Percentiles rank a stretch among this genome's conserved stretches.
Conservation (phyloP, 768 basidiomycete genomes). For the Leccinum arenicola region DNA sequence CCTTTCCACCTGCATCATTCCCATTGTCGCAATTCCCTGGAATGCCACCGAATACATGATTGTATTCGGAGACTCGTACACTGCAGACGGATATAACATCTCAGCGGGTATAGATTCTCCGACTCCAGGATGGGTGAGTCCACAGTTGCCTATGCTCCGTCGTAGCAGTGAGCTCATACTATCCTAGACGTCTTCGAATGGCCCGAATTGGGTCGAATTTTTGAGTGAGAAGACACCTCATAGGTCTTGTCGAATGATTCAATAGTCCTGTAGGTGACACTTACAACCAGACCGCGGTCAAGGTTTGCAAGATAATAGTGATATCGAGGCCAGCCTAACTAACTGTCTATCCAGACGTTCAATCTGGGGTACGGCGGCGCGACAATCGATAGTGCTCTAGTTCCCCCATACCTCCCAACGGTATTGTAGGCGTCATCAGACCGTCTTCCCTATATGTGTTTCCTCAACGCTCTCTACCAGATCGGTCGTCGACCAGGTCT, state of each 20-base stretch:
- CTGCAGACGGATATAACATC: conserved; percentile 56
- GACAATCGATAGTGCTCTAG: conserved; percentile 58
- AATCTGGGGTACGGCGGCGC: conserved; percentile 69
- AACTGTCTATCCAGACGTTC: conserved; percentile 42
- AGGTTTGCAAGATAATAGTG: conserved; percentile 29
- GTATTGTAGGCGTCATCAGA: conserved; percentile 44
- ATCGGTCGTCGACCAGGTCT: conserved; percentile 53
- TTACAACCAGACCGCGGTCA: conserved; percentile 54
- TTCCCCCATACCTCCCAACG: conserved; percentile 48
- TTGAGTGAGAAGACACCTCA: conserved; percentile 37
- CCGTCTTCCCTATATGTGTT: not conserved
- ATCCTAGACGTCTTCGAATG: conserved; percentile 54
- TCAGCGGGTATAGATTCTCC: conserved; percentile 53
- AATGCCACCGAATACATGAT: conserved; percentile 53
- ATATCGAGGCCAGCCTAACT: not conserved
- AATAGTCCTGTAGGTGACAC: conserved; percentile 36
- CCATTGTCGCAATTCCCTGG: conserved; percentile 40
- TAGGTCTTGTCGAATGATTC: not conserved
- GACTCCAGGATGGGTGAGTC: conserved; percentile 45
- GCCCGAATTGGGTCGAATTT: conserved; percentile 62
- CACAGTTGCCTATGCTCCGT: not conserved
- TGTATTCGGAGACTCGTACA: conserved; percentile 65
- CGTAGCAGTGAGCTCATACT: conserved; percentile 5
- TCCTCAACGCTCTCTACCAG: conserved; percentile 6
- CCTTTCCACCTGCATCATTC: conserved; percentile 1